Evolutionary conservation across 306 rosid genomes (phyloP), one percentile per base, ranked within the genome.

Genomic region (Abrus pulchellus): DNA sequence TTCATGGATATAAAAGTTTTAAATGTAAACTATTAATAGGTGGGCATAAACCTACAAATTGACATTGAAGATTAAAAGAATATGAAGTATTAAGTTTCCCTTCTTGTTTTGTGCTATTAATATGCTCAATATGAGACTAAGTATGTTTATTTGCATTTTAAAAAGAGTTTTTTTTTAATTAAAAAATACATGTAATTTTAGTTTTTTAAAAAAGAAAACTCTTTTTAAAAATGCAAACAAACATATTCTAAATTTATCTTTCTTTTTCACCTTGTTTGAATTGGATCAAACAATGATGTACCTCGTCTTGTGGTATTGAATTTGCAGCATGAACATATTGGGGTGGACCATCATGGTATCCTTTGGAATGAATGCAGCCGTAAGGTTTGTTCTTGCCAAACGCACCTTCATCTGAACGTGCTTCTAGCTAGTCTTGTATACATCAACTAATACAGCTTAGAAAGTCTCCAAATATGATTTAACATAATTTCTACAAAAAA

Each of bases 271-370:
- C 10, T 10, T 10, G 5, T 69, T 27, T 73, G 27, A 47, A 13
- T 60, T 59, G 28, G 32, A n/a, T 66, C 41, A 69, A 68, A 32
- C 8, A 9, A 20, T 5, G 7, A 14, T 11, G 8, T 43, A 40
- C 6, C 59, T 54, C 7, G 67, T 34, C 41, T 49, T 61, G 12
- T 29, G 27, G 2, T 36, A 33, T 34, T 66, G 72, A 29, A 83
- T 77, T 80, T 82, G 89, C 92, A 94, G 98, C 90, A 85, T 83
- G 90, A 92, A 92, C 79, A 88, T 94, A 71, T 27, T 89, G 78
- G 97, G 97, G 4, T 94, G 97, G 98, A 83, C 90, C 1, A 3
- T 90, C 54, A 90, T 90, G 96, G 82, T 88, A 1, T 76, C 98
- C 5, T 32, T 94, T 3, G 97, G 98, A 63, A 78, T 92, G 82